Conservation (phyloP, 768 basidiomycete genomes). For the Dacryopinax primogenitus region DNA sequence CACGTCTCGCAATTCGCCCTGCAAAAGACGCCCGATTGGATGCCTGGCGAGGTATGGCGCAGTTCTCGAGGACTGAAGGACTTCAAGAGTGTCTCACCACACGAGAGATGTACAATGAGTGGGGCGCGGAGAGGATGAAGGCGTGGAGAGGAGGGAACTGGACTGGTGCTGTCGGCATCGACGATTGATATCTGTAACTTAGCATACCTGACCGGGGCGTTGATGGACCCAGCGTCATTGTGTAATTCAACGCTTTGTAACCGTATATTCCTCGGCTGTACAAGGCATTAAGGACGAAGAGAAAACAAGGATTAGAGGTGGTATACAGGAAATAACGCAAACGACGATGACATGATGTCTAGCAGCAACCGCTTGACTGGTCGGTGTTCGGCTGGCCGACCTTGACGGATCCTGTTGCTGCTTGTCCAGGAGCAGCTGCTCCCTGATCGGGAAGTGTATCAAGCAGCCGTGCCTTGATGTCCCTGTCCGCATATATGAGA, state of each 20-base stretch:
- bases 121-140: slow-evolving; percentile 74
- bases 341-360: slow-evolving; percentile 2
- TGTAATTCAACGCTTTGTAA: not conserved
- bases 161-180: slow-evolving; percentile 36
- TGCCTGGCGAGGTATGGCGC: slow-evolving; percentile 90
- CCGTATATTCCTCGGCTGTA: slow-evolving; percentile 9
- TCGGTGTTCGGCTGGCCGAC: slow-evolving; percentile 7
- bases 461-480: slow-evolving; percentile 94
- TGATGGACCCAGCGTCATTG: not conserved
- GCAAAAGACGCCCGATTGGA: slow-evolving; percentile 59
- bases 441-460: slow-evolving; percentile 67
- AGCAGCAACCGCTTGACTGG: slow-evolving; percentile 2
- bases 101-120: slow-evolving; percentile 75
- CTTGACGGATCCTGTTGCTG: slow-evolving; percentile 10
- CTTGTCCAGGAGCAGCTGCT: slow-evolving; percentile 14
- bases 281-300: not conserved
- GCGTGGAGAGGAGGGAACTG: slow-evolving; percentile 91
- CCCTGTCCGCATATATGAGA: slow-evolving; percentile 36
- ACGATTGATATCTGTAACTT: not conserved
- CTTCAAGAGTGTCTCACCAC: slow-evolving; percentile 43
- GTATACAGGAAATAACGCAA: slow-evolving; percentile 9
- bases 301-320: not conserved
- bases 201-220: not conserved
- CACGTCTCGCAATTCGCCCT: slow-evolving; percentile 48
- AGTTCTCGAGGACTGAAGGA: slow-evolving; percentile 29